Percentiles rank a stretch among this genome's conserved stretches.
phyloP scores from a whole-genome alignment of 2,329 filamentous ascomycete genomes.

The Seiridium unicorne region DNA sequence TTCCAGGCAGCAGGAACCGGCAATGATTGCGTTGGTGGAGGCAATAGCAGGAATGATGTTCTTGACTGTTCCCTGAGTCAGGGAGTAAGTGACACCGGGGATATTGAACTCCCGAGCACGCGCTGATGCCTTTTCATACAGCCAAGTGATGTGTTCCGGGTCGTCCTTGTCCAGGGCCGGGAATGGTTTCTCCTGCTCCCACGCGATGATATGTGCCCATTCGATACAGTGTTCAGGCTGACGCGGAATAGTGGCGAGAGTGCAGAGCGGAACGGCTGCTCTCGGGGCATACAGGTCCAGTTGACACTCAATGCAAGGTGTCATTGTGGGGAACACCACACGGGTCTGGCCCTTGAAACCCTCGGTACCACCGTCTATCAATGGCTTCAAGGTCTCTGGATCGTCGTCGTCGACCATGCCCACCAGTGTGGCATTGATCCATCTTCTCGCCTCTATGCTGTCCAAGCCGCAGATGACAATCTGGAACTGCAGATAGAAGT shows the following conservation, averaged over 20 bases:
- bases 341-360: conserved; percentile 96
- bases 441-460: conserved; percentile 94
- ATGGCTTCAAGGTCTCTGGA: conserved; percentile 82
- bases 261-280: conserved; percentile 94
- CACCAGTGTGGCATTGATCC: conserved; percentile 95
- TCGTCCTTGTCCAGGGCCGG: conserved; percentile 91
- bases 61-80: conserved; percentile 97
- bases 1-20: conserved; percentile 94
- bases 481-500: conserved; percentile 96
- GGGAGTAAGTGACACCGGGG: conserved; percentile 85
- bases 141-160: conserved; percentile 95
- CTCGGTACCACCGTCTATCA: conserved; percentile 96
- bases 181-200: conserved; percentile 84
- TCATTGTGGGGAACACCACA: conserved; percentile 88
- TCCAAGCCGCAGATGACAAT: conserved; percentile 92
- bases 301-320: conserved; percentile 96
- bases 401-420: conserved; percentile 84
- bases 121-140: conserved; percentile 79
- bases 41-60: conserved; percentile 99
- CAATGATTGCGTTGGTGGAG: conserved; percentile 95
- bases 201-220: conserved; percentile 98
- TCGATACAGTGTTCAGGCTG: conserved; percentile 98
- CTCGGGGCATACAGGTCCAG: conserved; percentile 98
- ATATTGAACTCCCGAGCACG: conserved; percentile 90
- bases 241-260: conserved; percentile 90